phyloP scores from a whole-genome alignment of 2,329 filamentous ascomycete genomes.

The Beauveria rudraprayagi region DNA sequence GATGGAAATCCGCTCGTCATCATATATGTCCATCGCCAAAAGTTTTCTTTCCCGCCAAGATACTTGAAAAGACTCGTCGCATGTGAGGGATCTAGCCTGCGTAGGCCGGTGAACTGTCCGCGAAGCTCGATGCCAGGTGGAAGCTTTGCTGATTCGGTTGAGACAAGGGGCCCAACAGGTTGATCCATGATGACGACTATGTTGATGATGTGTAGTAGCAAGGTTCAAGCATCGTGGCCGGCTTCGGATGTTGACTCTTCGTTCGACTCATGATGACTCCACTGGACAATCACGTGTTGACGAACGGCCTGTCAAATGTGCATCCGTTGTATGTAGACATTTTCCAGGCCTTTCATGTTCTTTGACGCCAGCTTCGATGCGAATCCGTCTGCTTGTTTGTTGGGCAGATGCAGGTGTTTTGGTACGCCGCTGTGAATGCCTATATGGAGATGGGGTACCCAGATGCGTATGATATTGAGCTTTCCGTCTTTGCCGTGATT shows the following conservation, averaged over 20 bases:
- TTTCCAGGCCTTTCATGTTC: no score
- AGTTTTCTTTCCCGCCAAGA: constrained; percentile 25
- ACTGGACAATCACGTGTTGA: background rate
- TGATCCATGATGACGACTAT: background rate
- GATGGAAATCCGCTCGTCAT: constrained; percentile 18
- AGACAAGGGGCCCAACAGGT: background rate
- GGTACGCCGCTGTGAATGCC: no score
- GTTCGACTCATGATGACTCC: constrained; percentile 7
- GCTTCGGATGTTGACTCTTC: background rate
- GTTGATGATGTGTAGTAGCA: background rate
- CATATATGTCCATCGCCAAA: constrained; percentile 28
- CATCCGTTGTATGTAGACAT: background rate
- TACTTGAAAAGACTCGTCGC: constrained; percentile 23
- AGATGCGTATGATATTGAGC: no score
- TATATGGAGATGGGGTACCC: no score
- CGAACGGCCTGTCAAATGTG: background rate
- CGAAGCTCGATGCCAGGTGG: constrained; percentile 15
- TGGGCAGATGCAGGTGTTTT: no score
- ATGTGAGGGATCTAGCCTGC: constrained; percentile 21
- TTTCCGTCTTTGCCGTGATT: no score
- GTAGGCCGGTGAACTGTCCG: constrained; percentile 24
- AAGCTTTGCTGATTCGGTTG: background rate
- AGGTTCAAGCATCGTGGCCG: background rate
- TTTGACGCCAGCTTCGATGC: no score
- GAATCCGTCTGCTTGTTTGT: background rate